Base-by-base conservation (phyloP, 2,329 filamentous ascomycete genomes). In the Hypoxylon sp. region DNA sequence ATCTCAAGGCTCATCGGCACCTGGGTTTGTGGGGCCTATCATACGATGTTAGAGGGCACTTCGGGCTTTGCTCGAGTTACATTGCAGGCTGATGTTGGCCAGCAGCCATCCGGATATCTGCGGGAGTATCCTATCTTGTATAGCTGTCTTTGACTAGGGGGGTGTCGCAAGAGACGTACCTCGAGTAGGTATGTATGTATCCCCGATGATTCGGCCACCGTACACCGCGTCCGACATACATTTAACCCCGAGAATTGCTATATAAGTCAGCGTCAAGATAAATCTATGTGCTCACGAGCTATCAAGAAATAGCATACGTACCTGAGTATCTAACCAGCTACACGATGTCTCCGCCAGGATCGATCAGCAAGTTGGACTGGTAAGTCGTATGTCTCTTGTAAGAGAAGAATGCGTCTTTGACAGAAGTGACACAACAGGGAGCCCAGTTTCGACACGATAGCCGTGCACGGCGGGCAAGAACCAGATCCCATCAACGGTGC, bases 321-420 rank as follows among this genome's bases (percentile, higher is more conserved):
- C 13, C 2, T 29, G 23, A 23, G n/a, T 41, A 45, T 27, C 15
- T 10, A 38, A 48, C 43, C 29, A 5, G 33, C 45, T 55, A 52
- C 38, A 68, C 53, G 3, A 73, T 73, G 70, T 58, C 71, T 55
- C 59, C 67, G 42, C 69, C 70, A 6, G 71, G 71, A 57, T 72
- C 70, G 52, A 69, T 73, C 18, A 72, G 65, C 47, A 69, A 73
- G 37, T 49, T 73, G 17, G 65, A 66, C 54, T 73, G 71, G 71
- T 73, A 63, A 65, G 69, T 20, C 49, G 49, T 48, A 18, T 3
- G 33, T 38, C 23, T 18, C 31, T 3, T 5, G 24, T n/a, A 18
- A 48, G 38, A 41, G 35, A 11, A 27, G 33, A 54, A 15, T 33
- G 33, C 26, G 29, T 55, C 52, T 53, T 62, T 68, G 42, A 69